Evolutionary conservation across 2,329 filamentous ascomycete genomes (phyloP), one percentile per base, ranked within the genome.

Genomic region (Pseudogymnoascus sp.): DNA sequence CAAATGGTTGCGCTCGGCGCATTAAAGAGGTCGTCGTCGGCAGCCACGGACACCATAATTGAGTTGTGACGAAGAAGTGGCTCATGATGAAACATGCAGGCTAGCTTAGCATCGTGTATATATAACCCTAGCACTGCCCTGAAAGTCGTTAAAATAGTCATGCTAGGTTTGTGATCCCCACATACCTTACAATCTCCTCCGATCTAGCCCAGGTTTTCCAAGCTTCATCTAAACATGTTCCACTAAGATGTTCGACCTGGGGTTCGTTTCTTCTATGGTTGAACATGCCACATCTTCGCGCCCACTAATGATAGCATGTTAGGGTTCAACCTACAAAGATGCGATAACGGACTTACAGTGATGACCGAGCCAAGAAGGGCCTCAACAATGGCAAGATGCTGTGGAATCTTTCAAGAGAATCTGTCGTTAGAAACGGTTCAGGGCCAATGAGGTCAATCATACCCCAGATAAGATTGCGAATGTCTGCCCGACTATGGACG

Each of bases 81-180:
- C 9, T 64, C 64, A 35, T 65, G 64, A 40, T 65, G 62, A 35
- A 62, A 65, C 35, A 64, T 60, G 44, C 44, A 35, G 17, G 64
- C 59, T 9, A 65, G 35, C 64, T 80, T 70, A 3, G 83, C 76
- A 0, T 80, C 80, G 64, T 83, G 80, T 23, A 83, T 78, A 64
- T 82, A 82, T 4, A 84, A 72, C 0, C 79, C 80, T 15, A 81
- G 73, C 71, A 75, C 59, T 72, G 70, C 6, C 70, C 71, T 64
- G n/a, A n/a, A n/a, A n/a, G n/a, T n/a, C n/a, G n/a, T 76, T 73
- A 38, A 33, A 37, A 7, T 44, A n/a, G n/a, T n/a, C n/a, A n/a
- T n/a, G n/a, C n/a, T n/a, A n/a, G n/a, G n/a, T n/a, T n/a, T n/a
- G n/a, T n/a, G n/a, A n/a, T n/a, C n/a, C n/a, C n/a, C 26, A 61